These are phyloP conservation scores for Colletotrichum sojae DNA, from an alignment of 2,329 filamentous ascomycete species.

Conservation along the genomic window DNA sequence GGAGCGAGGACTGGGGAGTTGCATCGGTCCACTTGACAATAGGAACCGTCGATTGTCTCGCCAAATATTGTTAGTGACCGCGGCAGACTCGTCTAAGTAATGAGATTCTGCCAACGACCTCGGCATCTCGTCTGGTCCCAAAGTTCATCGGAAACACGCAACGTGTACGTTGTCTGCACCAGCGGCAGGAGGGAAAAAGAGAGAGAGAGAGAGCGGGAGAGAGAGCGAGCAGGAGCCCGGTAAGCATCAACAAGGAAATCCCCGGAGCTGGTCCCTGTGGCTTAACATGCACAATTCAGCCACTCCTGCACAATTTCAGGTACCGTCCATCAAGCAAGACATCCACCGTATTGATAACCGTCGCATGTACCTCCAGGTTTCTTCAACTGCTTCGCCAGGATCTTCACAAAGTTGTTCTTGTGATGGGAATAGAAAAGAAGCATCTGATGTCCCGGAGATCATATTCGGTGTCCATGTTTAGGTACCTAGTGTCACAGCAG, in stretches of 20 bases:
- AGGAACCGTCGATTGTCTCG: conserved; percentile 6
- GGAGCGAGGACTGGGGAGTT: neutral
- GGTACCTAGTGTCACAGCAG: no score
- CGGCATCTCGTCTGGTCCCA: conserved; percentile 23
- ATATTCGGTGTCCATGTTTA: no score
- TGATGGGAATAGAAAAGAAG: no score
- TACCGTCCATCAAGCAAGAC: no score
- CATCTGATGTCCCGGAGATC: no score
- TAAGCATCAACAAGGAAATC: conserved; percentile 7
- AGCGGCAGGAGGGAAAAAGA: neutral
- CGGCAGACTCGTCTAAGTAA: neutral
- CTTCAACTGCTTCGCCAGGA: no score
- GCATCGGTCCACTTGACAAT: conserved; percentile 16
- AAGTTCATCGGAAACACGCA: conserved; percentile 28
- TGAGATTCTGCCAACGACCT: neutral
- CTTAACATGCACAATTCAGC: neutral
- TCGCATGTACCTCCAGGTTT: no score
- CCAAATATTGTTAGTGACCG: neutral
- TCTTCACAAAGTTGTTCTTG: no score
- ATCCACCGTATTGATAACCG: no score
- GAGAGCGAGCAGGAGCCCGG: conserved; percentile 17
- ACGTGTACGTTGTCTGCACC: conserved; percentile 7
- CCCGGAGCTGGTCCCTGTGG: no score
- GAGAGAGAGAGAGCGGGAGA: conserved; percentile 15
- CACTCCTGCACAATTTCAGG: neutral